Evolutionary conservation across 176 grass and related monocot species (phyloP), one percentile per base, ranked within the genome.

Genomic region (Juncus inflexus): DNA sequence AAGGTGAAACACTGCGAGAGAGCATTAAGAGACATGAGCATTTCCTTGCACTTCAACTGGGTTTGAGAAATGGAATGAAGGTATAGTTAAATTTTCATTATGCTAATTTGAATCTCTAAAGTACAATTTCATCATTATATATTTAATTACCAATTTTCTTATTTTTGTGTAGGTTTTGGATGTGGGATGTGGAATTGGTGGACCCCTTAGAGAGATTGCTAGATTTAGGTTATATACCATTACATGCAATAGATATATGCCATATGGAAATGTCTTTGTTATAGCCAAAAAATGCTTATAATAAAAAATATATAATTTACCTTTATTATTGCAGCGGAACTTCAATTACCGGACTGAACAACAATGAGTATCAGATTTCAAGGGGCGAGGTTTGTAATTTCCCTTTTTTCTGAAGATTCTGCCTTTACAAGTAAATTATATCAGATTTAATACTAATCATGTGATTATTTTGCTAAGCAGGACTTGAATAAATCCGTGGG

Each of bases 11-110:
- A 40, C 78, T 99, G 52, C 80, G 83, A 38, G 94, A 99, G 77
- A 99, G 94, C 76, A 92, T 99, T 59, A 99, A 99, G 63, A 65
- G 89, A 3, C 85, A 92, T 39, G 94, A 99, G 40, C 94, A 99
- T 59, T 99, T 99, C 64, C 85, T 99, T 77, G 94, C 85, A 5
- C 76, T 99, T 59, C 94, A 99, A 58, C 78, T 99, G 50, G 85
- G 83, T 58, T 73, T 99, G 77, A 86, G 86, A 86, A 69, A 53
- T 42, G 85, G 94, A 64, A 99, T 92, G 94, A 99, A 92, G 94
- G 94, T 91, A 45, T 40, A 40, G 0, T 19, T 6, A 35, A 9
- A 8, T 47, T 39, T 12, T n/a, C 15, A 9, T 60, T 60, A 42
- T 36, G 7, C 58, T 42, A 45, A 38, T 15, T 71, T 58, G 43